Evolutionary conservation across 768 basidiomycete species (phyloP).

Genomic region (Boletus tylopilopsis): DNA sequence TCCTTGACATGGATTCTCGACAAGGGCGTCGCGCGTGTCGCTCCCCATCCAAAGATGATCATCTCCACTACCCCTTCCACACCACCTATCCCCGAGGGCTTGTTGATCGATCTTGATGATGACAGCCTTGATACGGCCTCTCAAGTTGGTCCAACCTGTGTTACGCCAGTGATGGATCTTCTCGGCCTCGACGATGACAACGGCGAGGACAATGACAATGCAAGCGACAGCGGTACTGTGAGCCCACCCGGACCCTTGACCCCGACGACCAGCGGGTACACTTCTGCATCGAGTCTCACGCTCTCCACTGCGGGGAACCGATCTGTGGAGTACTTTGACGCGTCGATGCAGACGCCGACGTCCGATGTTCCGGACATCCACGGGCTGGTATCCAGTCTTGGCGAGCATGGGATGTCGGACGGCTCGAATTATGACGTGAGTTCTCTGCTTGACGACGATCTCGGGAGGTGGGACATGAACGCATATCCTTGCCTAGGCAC

Average conservation of each 20-base stretch:
- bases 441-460: conserved; percentile 24
- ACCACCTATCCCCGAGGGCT: conserved; percentile 45
- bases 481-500: conserved; percentile 40
- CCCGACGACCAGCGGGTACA: conserved; percentile 26
- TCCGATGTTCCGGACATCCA: conserved; percentile 57
- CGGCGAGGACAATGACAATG: conserved; percentile 22
- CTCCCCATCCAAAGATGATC: conserved; percentile 14
- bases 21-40: conserved; percentile 16
- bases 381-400: conserved; percentile 54
- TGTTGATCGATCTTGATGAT: conserved; percentile 56
- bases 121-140: conserved; percentile 26
- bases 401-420: conserved; percentile 39
- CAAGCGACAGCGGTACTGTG: conserved; percentile 29
- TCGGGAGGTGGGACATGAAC: conserved; percentile 20
- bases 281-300: conserved; percentile 28
- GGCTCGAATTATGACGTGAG: conserved; percentile 67
- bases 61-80: conserved; percentile 21
- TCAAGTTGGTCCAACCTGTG: conserved; percentile 5
- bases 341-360: conserved; percentile 28
- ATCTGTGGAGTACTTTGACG: conserved; percentile 27
- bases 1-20: conserved; percentile 35
- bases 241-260: conserved; percentile 32
- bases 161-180: conserved; percentile 22
- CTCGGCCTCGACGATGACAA: conserved; percentile 21
- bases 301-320: conserved; percentile 22